phyloP scores from a whole-genome alignment of 257 asterid genomes.

The Parsonsia alboflavescens region DNA sequence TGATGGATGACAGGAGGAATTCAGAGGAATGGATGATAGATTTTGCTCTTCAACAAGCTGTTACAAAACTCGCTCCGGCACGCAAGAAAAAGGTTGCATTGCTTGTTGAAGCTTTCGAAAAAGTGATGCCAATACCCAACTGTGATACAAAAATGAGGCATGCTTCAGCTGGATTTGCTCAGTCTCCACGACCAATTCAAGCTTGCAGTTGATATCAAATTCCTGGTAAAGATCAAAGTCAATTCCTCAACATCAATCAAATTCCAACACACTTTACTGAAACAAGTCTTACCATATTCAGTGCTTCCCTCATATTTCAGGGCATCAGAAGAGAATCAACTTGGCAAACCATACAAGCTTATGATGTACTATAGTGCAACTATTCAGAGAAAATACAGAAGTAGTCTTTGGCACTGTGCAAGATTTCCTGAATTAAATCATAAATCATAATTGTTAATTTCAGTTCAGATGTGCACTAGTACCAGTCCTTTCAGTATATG shows the following conservation, averaged over 20 bases:
- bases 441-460: not conserved
- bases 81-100: conserved; percentile 73
- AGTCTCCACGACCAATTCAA: conserved; percentile 40
- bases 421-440: not conserved
- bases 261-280: not conserved
- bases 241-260: not conserved
- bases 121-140: conserved; percentile 52
- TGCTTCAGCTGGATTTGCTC: conserved; percentile 26
- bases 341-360: not conserved
- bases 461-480: not conserved
- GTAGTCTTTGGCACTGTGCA: not conserved
- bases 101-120: conserved; percentile 85
- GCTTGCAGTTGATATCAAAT: conserved; percentile 55
- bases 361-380: not conserved
- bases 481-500: no score
- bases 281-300: not conserved
- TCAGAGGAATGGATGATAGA: conserved; percentile 94
- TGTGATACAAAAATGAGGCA: conserved; percentile 33
- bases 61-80: conserved; percentile 66
- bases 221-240: conserved; percentile 24
- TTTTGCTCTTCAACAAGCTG: conserved; percentile 68
- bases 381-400: not conserved
- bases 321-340: not conserved
- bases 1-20: conserved; percentile 55
- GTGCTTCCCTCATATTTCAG: not conserved